Conservation (phyloP, 257 asterid species). For the Eustoma russellianum region DNA sequence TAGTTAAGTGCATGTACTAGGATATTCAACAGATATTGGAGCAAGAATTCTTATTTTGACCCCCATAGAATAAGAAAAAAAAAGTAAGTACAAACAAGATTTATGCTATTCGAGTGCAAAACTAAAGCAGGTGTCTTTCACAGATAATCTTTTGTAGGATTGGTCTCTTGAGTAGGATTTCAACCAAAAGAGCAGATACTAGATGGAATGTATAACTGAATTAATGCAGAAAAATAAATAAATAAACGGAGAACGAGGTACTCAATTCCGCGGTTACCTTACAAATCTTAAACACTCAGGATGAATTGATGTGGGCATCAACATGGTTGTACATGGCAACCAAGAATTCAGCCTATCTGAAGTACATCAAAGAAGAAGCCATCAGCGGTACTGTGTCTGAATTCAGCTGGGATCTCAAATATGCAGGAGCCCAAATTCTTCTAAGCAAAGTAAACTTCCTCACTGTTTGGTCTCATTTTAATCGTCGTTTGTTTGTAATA, state of each 20-base stretch:
- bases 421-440: slow-evolving; percentile 69
- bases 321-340: slow-evolving; percentile 76
- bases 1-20: too few species aligned
- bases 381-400: slow-evolving; percentile 48
- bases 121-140: too few species aligned
- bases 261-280: neutral
- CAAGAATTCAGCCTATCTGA: slow-evolving; percentile 27
- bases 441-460: slow-evolving; percentile 36
- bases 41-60: too few species aligned
- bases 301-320: slow-evolving; percentile 88
- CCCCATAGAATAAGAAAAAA: too few species aligned
- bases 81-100: too few species aligned
- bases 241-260: too few species aligned
- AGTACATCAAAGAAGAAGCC: slow-evolving; percentile 50
- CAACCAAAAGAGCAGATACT: too few species aligned
- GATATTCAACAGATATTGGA: too few species aligned
- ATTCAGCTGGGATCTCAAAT: slow-evolving; percentile 86
- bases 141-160: too few species aligned
- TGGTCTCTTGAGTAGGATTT: too few species aligned
- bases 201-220: too few species aligned
- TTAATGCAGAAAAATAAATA: neutral
- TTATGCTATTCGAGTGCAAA: too few species aligned
- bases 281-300: slow-evolving; percentile 26
- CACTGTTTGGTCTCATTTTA: neutral
- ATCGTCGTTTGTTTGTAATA: neutral